Percentiles rank a stretch among this genome's conserved stretches.
phyloP scores from a whole-genome alignment of 2,329 filamentous ascomycete species.

The Fusarium tricinctum region DNA sequence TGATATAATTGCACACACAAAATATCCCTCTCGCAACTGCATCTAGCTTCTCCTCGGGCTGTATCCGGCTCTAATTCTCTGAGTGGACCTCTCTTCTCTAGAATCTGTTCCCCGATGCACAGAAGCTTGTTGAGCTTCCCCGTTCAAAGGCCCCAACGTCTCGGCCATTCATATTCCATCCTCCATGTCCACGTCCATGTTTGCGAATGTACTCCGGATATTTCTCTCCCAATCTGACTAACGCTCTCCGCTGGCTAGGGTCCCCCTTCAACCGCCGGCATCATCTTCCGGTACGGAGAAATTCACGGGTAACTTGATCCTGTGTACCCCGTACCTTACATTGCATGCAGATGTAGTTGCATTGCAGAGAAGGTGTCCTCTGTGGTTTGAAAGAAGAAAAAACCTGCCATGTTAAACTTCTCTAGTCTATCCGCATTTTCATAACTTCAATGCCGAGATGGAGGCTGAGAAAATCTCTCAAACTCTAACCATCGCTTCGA shows the following conservation, averaged over 20 bases:
- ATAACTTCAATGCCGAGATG: background rate
- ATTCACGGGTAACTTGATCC: slow-evolving; percentile 12
- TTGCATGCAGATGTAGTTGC: slow-evolving; percentile 5
- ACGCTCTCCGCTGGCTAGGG: slow-evolving; percentile 2
- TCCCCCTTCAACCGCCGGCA: slow-evolving; percentile 20
- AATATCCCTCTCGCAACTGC: background rate
- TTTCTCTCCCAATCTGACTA: slow-evolving; percentile 29
- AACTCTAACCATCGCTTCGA: slow-evolving; percentile 27
- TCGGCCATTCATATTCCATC: slow-evolving; percentile 10
- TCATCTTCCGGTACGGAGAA: slow-evolving; percentile 29
- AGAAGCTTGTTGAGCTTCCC: slow-evolving; percentile 29
- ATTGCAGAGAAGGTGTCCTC: background rate
- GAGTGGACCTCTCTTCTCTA: slow-evolving; percentile 24
- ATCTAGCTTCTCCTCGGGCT: slow-evolving; percentile 4
- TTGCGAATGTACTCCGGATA: slow-evolving; percentile 12
- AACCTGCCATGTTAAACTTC: background rate
- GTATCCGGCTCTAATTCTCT: slow-evolving; percentile 10
- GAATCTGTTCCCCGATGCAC: slow-evolving; percentile 10
- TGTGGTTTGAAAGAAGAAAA: background rate
- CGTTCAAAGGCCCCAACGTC: background rate
- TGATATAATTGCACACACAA: background rate
- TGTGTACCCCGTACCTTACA: slow-evolving; percentile 10
- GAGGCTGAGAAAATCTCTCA: slow-evolving; percentile 34
- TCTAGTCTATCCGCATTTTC: background rate
- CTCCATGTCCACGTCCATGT: too few relatives aligned